Evolutionary conservation across 2,329 filamentous ascomycete genomes (phyloP), one percentile per base, ranked within the genome.

Genomic region (Beauveria sp.): DNA sequence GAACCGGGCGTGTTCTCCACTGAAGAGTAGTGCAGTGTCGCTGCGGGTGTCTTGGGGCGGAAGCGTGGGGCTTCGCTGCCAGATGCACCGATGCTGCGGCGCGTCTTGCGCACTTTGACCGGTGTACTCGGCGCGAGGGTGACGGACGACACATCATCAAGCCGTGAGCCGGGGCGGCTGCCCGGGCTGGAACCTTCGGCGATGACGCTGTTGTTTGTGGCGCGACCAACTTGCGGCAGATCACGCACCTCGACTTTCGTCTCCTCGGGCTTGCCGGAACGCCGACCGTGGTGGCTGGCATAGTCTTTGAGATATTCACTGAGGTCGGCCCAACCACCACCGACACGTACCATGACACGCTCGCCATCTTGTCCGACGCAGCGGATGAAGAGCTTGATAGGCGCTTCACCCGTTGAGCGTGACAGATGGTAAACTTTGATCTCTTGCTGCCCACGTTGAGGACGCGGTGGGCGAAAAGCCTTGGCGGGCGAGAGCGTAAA

Each of bases 271-370:
- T 74, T 74, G 63, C 76, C 73, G 57, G 83, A 83, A 47, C 84
- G 86, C n/a, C 90, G 87, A 49, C 90, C 90, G 71, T 99, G 95
- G 71, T 99, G 95, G 63, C 87, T 86, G 8, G 92, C 93, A 69
- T 97, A 99, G 72, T 96, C 91, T 67, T 92, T 89, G 47, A 99
- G 81, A 70, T 97, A 99, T 73, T 98, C 95, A 43, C 90, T 93
- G 22, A 99, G 79, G 73, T 99, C 95, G 16, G 93, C 92, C 95
- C 95, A 99, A n/a, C 95, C 95, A 63, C 95, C 95, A 14, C 95
- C 95, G 14, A 99, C 93, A 42, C 95, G 89, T 8, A 99, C 95
- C 95, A 99, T 98, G 64, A 98, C 92, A 57, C 95, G 86, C 73
- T 98, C 92, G 18, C 90, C 91, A 61, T 86, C 82, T 72, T 96